Percentiles rank a stretch among this genome's conserved stretches.
Conservation (phyloP, 768 basidiomycete species). For the Tylopilus plumbeoviolaceoides region DNA sequence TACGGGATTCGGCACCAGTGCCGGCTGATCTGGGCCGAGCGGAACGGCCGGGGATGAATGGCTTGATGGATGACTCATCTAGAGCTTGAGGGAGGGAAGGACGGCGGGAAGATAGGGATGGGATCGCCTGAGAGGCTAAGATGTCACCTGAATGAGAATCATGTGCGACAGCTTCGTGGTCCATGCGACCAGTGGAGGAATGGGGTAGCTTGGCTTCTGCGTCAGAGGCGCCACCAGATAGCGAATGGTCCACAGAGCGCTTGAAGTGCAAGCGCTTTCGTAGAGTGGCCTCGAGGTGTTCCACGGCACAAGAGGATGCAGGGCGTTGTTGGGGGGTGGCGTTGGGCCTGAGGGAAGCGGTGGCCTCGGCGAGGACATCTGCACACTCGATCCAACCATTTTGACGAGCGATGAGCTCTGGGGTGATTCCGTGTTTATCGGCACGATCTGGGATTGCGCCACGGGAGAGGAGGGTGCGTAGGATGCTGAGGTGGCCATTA, state of each 20-base stretch:
- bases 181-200: slow-evolving; percentile 8
- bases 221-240: slow-evolving; percentile 37
- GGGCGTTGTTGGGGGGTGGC: slow-evolving; percentile 15
- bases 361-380: slow-evolving; percentile 64
- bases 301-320: slow-evolving; percentile 23
- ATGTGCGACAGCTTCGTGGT: slow-evolving; percentile 9
- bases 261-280: slow-evolving; percentile 65
- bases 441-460: slow-evolving; percentile 78
- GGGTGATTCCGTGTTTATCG: slow-evolving; percentile 91
- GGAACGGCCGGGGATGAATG: slow-evolving; percentile 28
- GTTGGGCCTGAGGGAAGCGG: slow-evolving; percentile 27
- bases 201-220: slow-evolving; percentile 23
- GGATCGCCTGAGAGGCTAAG: not conserved
- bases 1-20: slow-evolving; percentile 55
- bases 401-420: slow-evolving; percentile 76
- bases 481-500: slow-evolving; percentile 80
- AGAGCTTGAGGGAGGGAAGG: slow-evolving; percentile 66
- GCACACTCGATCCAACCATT: slow-evolving; percentile 81
- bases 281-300: slow-evolving; percentile 28
- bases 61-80: slow-evolving; percentile 33
- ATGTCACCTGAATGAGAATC: slow-evolving; percentile 4
- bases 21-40: slow-evolving; percentile 72
- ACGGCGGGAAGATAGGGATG: slow-evolving; percentile 42
- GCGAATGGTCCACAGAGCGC: slow-evolving; percentile 71
- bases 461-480: slow-evolving; percentile 74